These are phyloP conservation scores for Chrysophaeum taylorii DNA, from an alignment of 352 stramenopile species.

Conservation along the genomic window DNA sequence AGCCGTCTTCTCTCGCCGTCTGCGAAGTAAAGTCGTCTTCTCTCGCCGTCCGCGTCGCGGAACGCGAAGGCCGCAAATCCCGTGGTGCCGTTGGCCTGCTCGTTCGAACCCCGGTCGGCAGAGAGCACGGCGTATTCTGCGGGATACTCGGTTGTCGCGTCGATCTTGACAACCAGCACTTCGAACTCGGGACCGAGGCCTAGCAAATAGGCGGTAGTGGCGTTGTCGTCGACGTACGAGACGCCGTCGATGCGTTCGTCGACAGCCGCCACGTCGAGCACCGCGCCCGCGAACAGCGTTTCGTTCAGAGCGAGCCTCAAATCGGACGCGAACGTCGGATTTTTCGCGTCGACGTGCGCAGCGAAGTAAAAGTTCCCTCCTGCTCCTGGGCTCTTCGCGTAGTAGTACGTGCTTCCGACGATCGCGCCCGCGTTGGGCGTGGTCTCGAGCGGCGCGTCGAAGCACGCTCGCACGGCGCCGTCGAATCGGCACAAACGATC, in stretches of 20 bases:
- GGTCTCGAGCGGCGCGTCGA: neutral
- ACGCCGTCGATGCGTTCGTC: neutral
- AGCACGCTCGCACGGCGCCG: neutral
- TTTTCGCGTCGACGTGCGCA: neutral
- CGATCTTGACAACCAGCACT: neutral
- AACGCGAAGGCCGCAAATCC: no score
- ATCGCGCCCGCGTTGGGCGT: neutral
- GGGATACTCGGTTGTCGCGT: neutral
- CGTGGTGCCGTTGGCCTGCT: no score
- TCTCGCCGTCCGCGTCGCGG: no score
- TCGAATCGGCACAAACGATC: slow-evolving; percentile 15
- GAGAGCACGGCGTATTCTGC: slow-evolving; percentile 1
- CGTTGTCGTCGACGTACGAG: neutral
- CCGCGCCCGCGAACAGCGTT: neutral
- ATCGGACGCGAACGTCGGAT: neutral
- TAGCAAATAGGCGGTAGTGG: neutral
- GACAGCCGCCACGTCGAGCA: neutral
- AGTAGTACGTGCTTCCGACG: slow-evolving; percentile 3
- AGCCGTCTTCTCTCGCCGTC: no score
- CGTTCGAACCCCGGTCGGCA: no score
- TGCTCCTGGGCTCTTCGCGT: neutral
- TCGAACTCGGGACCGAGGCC: neutral
- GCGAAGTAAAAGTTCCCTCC: neutral
- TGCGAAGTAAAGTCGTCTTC: no score
- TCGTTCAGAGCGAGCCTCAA: neutral